Conservation (phyloP, 106 monocot genomes). For the Hemerocallis citrina region DNA sequence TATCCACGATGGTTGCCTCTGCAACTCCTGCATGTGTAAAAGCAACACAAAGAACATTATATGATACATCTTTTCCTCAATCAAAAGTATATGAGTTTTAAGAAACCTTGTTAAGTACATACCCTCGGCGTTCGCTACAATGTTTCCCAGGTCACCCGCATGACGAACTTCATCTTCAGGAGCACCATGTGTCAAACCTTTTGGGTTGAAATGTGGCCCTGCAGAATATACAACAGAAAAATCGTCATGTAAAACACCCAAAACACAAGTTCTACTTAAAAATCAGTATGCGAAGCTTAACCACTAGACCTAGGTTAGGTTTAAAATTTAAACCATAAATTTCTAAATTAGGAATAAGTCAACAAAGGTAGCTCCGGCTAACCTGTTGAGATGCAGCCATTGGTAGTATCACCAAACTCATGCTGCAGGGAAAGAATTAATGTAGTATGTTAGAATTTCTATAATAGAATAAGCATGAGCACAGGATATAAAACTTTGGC, state of each 20-base stretch:
- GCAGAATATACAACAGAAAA: not conserved
- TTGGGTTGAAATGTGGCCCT: slow-evolving; percentile 81
- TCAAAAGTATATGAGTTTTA: not conserved
- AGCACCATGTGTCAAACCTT: slow-evolving; percentile 53
- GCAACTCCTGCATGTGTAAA: slow-evolving; percentile 48
- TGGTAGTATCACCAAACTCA: slow-evolving; percentile 70
- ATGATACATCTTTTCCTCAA: not conserved
- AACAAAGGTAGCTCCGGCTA: not conserved
- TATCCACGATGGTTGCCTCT: slow-evolving; percentile 76
- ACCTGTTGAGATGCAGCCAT: slow-evolving; percentile 86
- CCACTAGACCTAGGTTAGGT: not conserved
- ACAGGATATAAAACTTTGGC: not conserved
- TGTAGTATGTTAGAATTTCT: not conserved
- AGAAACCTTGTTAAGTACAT: not conserved
- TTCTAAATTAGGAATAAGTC: not conserved
- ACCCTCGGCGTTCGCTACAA: slow-evolving; percentile 54
- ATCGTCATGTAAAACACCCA: not conserved
- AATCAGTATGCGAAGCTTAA: not conserved
- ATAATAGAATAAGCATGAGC: not conserved
- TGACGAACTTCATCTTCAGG: slow-evolving; percentile 67
- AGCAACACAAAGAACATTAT: slow-evolving; percentile 8
- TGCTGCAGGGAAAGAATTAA: slow-evolving; percentile 32
- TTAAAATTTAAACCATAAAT: not conserved
- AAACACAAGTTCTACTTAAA: not conserved
- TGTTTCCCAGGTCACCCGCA: slow-evolving; percentile 88